Evolutionary conservation across 768 basidiomycete genomes (phyloP).

Genomic region (Cystofilobasidium capitatum): DNA sequence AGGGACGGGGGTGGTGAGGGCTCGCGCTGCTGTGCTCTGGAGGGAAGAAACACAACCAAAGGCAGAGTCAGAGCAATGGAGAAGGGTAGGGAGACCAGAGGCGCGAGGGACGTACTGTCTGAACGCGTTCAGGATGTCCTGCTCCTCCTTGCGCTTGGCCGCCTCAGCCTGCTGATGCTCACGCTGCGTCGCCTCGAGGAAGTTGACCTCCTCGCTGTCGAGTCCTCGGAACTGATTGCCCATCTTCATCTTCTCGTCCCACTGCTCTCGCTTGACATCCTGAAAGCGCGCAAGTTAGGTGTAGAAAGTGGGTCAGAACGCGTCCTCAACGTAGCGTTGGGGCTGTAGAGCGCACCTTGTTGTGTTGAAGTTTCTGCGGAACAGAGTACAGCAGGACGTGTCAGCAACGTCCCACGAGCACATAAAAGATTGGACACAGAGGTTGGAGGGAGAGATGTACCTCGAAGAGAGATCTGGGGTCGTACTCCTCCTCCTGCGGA

Average conservation of each 20-base stretch:
- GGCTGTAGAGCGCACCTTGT: slow-evolving; percentile 32
- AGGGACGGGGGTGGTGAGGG: slow-evolving; percentile 6
- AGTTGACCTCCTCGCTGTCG: slow-evolving; percentile 40
- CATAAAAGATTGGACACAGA: not conserved
- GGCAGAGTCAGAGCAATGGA: not conserved
- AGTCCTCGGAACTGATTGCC: slow-evolving; percentile 42
- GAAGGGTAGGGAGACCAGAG: not conserved
- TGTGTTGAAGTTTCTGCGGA: slow-evolving; percentile 33
- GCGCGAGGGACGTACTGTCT: slow-evolving; percentile 20
- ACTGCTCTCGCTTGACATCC: slow-evolving; percentile 41
- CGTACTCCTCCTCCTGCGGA: slow-evolving; percentile 35
- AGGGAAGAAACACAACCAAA: not conserved
- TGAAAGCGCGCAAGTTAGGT: slow-evolving; percentile 15
- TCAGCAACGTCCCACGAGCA: not conserved
- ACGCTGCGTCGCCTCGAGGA: slow-evolving; percentile 32
- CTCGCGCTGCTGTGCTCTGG: slow-evolving; percentile 18
- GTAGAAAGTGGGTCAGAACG: not conserved
- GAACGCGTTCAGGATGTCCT: slow-evolving; percentile 37
- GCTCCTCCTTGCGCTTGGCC: slow-evolving; percentile 31
- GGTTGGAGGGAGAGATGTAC: slow-evolving; percentile 23
- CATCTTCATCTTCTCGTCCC: slow-evolving; percentile 42
- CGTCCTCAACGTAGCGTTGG: not conserved
- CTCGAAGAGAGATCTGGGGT: slow-evolving; percentile 40
- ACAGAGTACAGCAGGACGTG: not conserved
- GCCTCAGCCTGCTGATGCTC: slow-evolving; percentile 30